A percentile compares a stretch with the other conserved stretches of the same genome.
phyloP scores from a whole-genome alignment of 164 flowering plant species.

The Dillenia turbinata region DNA sequence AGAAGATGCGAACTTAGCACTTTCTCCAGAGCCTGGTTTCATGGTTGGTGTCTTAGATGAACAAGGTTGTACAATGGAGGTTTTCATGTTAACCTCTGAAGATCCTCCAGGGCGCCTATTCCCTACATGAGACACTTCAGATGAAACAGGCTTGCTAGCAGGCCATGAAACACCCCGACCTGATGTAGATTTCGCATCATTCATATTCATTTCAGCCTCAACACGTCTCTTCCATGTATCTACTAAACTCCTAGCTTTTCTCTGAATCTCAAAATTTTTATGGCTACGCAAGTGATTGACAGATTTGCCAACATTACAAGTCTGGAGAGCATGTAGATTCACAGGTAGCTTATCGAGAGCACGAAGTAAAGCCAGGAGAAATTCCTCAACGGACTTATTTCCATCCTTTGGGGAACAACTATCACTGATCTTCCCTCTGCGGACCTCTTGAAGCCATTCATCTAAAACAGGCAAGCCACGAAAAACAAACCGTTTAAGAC shows the following conservation, averaged over 20 bases:
- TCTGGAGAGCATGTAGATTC: slow-evolving; percentile 75
- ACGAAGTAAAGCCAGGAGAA: slow-evolving; percentile 75
- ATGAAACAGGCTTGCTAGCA: slow-evolving; percentile 21
- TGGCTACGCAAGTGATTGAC: slow-evolving; percentile 16
- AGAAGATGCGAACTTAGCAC: slow-evolving; percentile 13
- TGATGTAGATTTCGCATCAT: slow-evolving; percentile 52
- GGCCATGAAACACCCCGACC: slow-evolving; percentile 43
- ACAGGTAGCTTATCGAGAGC: slow-evolving; percentile 93
- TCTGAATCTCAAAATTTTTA: slow-evolving; percentile 35
- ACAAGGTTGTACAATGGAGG: slow-evolving; percentile 34
- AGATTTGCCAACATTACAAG: slow-evolving; percentile 81
- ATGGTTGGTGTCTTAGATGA: slow-evolving; percentile 29
- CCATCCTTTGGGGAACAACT: slow-evolving; percentile 48
- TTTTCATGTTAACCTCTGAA: slow-evolving; percentile 39
- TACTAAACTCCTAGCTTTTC: slow-evolving; percentile 52
- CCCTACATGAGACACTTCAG: slow-evolving; percentile 48
- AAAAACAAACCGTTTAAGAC: slow-evolving; percentile 73
- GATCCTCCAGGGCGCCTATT: slow-evolving; percentile 32
- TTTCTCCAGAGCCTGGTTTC: slow-evolving; percentile 31
- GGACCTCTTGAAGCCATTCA: slow-evolving; percentile 93
- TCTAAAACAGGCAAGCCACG: slow-evolving; percentile 73
- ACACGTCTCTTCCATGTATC: slow-evolving; percentile 99
- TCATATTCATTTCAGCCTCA: slow-evolving; percentile 63
- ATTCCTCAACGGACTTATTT: slow-evolving; percentile 77
- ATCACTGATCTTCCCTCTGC: slow-evolving; percentile 75